Evolutionary conservation across 148 eudicot genomes (phyloP), one percentile per base, ranked within the genome.

Genomic region (Rhododendron ferrugineum): DNA sequence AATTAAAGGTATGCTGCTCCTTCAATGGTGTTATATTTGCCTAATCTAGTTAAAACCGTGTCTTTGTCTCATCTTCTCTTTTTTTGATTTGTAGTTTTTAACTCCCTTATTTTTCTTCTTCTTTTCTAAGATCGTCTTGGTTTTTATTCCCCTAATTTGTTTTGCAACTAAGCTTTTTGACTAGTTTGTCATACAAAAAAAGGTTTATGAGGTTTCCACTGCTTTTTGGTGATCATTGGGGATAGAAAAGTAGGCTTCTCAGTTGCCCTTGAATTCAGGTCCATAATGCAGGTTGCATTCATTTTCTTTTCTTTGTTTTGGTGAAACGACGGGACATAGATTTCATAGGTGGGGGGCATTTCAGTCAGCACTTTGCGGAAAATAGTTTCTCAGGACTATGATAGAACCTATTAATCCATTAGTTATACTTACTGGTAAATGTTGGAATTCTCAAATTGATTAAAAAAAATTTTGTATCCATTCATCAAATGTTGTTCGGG

Each of bases 1-100:
- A 84, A 78, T 23, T 87, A n/a, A 92, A 91, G 98, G 98, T 94
- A 87, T 82, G 88, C 84, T 20, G 54, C 30, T 52, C n/a, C 47
- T 40, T 40, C 16, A 74, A 50, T 28, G 8, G 44, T 73, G 23
- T 83, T 64, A 44, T 44, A 10, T 18, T 54, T 70, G 37, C 80
- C 52, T 37, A 18, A 70, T 40, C 58, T 70, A 13, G 54, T 28
- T 66, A 18, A 72, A 11, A 68, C 36, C 74, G 9, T 28, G 11
- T 72, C 5, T 50, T 49, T 49, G 3, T 28, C 23, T 70, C 5
- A 13, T 13, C 40, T 47, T 42, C 40, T 84, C 32, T 32, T 20
- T 74, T 42, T 7, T 14, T 52, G 6, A 28, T 23, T 44, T 70
- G 15, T 13, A 6, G 47, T 60, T 40, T 72, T 70, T 70, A n/a